A percentile compares a stretch with the other conserved stretches of the same genome.
Conservation (phyloP, 75 land plant species). For the Isoetes taiwanensis region DNA sequence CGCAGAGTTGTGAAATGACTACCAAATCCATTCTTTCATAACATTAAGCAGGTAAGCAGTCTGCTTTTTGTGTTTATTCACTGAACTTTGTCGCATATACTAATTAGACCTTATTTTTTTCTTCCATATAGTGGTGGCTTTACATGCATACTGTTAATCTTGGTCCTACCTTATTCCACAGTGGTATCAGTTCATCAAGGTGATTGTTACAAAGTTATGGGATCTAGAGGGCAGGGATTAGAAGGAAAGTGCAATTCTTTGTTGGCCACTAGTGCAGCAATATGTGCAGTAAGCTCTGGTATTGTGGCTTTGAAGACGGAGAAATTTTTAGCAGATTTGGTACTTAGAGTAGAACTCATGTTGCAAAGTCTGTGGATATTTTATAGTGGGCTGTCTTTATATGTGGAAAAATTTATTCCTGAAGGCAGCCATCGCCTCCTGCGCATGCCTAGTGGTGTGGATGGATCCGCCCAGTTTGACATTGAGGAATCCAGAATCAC, state of each 20-base stretch:
- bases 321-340: slow-evolving; percentile 34
- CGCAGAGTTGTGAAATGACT: no score
- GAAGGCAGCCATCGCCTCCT: slow-evolving; percentile 44
- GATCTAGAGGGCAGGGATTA: no score
- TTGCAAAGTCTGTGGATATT: slow-evolving; percentile 51
- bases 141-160: no score
- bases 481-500: slow-evolving; percentile 38
- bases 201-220: no score
- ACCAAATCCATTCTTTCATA: no score
- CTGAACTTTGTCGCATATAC: no score
- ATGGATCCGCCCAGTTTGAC: slow-evolving; percentile 48
- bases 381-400: slow-evolving; percentile 45
- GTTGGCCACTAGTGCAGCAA: slow-evolving; percentile 18
- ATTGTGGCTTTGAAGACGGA: slow-evolving; percentile 26
- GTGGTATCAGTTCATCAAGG: no score
- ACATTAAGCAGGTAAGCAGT: no score
- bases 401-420: slow-evolving; percentile 50
- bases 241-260: slow-evolving; percentile 38
- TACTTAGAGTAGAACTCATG: slow-evolving; percentile 19
- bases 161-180: no score
- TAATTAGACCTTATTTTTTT: no score
- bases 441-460: slow-evolving; percentile 31
- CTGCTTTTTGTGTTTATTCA: no score
- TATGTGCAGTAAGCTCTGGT: slow-evolving; percentile 18
- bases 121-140: no score